Evolutionary conservation across 1,284 basidiomycete genomes (phyloP), one percentile per base, ranked within the genome.

Genomic region (Bjerkandera adusta): DNA sequence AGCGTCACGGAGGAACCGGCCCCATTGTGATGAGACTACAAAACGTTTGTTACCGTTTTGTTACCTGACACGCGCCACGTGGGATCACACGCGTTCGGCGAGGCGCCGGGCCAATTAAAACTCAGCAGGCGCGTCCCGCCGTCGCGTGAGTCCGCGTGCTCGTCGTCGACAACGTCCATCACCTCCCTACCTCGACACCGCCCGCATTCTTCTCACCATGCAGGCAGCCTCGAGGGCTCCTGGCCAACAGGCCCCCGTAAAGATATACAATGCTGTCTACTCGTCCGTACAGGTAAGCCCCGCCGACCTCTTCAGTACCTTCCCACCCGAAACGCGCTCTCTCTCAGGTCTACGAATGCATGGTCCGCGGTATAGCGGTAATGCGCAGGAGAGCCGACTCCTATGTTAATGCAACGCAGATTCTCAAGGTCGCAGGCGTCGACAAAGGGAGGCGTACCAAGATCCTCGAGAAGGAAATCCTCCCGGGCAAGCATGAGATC

Each of bases 341-440:
- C 58, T 15, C 21, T 36, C 58, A 90, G 87, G 92, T 96, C 26
- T 94, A 92, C 65, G 92, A 96, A 69, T 94, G 92, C 62, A 95
- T 96, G 90, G 90, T 98, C 54, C 82, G 97, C 59, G 95, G 95
- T 44, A 97, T 98, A 62, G 95, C 95, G 2, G 96, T 99, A 57
- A 99, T 99, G 97, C 85, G 96, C 49, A 76, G 97, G 60, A 82
- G 94, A 58, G 82, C 83, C 38, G 97, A 99, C 71, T 93, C 91
- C 58, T 98, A 81, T 68, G 90, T 92, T 57, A 99, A 99, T 72
- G 96, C 96, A 55, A 99, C 97, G 5, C 97, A 99, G 69, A 97
- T 99, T 54, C 83, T 99, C 61, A 99, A 99, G 70, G 95, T 99
- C 34, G 97, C 97, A 6, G 97, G 97, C 34, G 89, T 99, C 50